A percentile compares a stretch with the other conserved stretches of the same genome.
These are phyloP conservation scores for Fusarium buharicum DNA, from an alignment of 2,329 filamentous ascomycete genomes.

Conservation along the genomic window DNA sequence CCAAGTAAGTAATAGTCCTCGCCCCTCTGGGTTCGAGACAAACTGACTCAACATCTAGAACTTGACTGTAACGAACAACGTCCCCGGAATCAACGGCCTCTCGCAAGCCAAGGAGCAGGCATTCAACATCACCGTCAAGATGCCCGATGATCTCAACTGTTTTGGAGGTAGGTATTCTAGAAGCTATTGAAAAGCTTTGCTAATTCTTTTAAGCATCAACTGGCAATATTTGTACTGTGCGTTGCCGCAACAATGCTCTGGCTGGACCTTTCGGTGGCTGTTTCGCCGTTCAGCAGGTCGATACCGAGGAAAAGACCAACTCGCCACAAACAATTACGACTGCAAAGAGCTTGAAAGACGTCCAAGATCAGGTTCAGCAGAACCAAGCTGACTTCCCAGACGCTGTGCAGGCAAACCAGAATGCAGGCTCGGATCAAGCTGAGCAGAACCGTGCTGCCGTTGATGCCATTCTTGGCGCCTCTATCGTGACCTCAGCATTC, in stretches of 20 bases:
- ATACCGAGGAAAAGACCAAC: slow-evolving; percentile 55
- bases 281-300: slow-evolving; percentile 66
- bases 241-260: slow-evolving; percentile 67
- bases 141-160: slow-evolving; percentile 62
- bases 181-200: background rate
- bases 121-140: slow-evolving; percentile 66
- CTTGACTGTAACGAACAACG: slow-evolving; percentile 66
- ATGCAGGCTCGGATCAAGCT: slow-evolving; percentile 49
- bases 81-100: slow-evolving; percentile 67
- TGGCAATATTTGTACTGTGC: slow-evolving; percentile 68
- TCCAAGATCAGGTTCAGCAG: slow-evolving; percentile 60
- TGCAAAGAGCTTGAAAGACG: slow-evolving; percentile 55
- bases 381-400: slow-evolving; percentile 62
- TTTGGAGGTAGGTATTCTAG: slow-evolving; percentile 57
- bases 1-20: slow-evolving; percentile 4
- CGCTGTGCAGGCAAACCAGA: slow-evolving; percentile 55
- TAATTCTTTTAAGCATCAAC: slow-evolving; percentile 56
- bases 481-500: slow-evolving; percentile 45
- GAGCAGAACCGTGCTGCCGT: slow-evolving; percentile 52
- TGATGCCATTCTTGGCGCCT: slow-evolving; percentile 50
- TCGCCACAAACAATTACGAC: slow-evolving; percentile 59
- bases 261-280: slow-evolving; percentile 69
- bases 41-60: slow-evolving; percentile 31
- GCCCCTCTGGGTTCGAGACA: fast-evolving
- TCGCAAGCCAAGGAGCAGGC: slow-evolving; percentile 65